These are phyloP conservation scores for Penicillium maclennaniae DNA, from an alignment of 495 filamentous ascomycete species.

Conservation along the genomic window DNA sequence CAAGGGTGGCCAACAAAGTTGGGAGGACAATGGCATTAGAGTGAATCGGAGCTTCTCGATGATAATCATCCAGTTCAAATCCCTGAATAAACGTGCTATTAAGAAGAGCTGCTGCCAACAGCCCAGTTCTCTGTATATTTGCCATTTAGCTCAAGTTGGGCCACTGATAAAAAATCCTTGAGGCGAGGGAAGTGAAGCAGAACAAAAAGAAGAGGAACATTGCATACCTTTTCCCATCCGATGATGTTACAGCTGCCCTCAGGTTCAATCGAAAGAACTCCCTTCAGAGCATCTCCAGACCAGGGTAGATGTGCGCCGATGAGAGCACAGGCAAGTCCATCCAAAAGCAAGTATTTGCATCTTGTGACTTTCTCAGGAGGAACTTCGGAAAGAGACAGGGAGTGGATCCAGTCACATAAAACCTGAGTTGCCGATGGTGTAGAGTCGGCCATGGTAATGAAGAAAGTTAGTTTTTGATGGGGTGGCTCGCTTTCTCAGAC, in stretches of 20 bases:
- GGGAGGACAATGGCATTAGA: slow-evolving; percentile 31
- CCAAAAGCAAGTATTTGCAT: slow-evolving; percentile 44
- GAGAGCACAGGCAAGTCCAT: slow-evolving; percentile 40
- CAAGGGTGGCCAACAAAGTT: slow-evolving; percentile 27
- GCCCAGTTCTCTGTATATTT: slow-evolving; percentile 8
- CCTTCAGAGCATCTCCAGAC: slow-evolving; percentile 33
- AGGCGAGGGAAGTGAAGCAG: no score
- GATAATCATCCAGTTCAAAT: slow-evolving; percentile 44
- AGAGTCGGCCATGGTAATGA: no score
- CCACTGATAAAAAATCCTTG: no score
- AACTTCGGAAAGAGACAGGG: not conserved
- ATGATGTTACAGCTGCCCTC: slow-evolving; percentile 25
- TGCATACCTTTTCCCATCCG: slow-evolving; percentile 26
- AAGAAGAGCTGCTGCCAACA: slow-evolving; percentile 36
- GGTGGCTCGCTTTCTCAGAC: no score
- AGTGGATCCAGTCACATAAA: no score
- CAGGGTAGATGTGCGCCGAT: slow-evolving; percentile 39
- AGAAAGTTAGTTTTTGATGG: no score
- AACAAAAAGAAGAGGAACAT: no score
- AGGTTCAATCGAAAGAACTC: slow-evolving; percentile 28
- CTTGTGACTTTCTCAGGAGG: slow-evolving; percentile 8
- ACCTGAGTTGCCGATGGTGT: no score
- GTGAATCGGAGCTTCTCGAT: slow-evolving; percentile 34
- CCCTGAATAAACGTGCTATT: slow-evolving; percentile 42
- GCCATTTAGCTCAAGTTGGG: not conserved